Evolutionary conservation across 2,329 filamentous ascomycete species (phyloP).

Genomic region (Fusarium sp.): DNA sequence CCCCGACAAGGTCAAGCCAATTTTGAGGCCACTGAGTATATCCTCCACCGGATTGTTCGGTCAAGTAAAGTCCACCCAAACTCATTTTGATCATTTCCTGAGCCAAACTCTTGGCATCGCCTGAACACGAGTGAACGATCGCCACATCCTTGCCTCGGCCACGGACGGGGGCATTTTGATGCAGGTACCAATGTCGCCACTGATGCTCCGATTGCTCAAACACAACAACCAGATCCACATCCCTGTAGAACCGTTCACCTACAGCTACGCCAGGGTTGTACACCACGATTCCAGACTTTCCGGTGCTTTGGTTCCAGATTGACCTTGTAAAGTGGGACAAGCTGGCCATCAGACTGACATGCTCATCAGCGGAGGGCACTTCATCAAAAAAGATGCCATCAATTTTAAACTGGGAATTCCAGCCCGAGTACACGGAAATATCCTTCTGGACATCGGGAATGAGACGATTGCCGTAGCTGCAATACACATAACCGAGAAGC

Average conservation of each 20-base stretch:
- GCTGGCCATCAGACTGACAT: background rate
- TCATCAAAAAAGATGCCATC: slow-evolving; percentile 38
- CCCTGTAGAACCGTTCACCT: background rate
- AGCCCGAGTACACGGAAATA: slow-evolving; percentile 20
- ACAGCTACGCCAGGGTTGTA: slow-evolving; percentile 3
- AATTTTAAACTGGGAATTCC: slow-evolving; percentile 22
- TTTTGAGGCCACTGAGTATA: slow-evolving; percentile 27
- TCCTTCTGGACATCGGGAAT: slow-evolving; percentile 9
- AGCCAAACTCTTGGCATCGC: slow-evolving; percentile 11
- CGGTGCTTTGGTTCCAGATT: background rate
- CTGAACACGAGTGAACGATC: slow-evolving; percentile 25
- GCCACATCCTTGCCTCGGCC: slow-evolving; percentile 10
- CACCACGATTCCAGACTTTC: background rate
- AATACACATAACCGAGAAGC: slow-evolving; percentile 31
- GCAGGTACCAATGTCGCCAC: background rate
- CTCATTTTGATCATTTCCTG: slow-evolving; percentile 4
- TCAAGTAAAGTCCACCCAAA: slow-evolving; percentile 28
- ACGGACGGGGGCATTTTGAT: background rate
- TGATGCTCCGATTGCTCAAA: slow-evolving; percentile 6
- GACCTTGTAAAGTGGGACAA: slow-evolving; percentile 22
- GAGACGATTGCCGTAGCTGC: slow-evolving; percentile 23
- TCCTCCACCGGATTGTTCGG: slow-evolving; percentile 26
- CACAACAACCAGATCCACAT: background rate
- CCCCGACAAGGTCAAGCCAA: background rate
- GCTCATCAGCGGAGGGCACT: slow-evolving; percentile 6